Evolutionary conservation across 2,329 filamentous ascomycete genomes (phyloP), one percentile per base, ranked within the genome.

Genomic region (Penicillium verrucosum): DNA sequence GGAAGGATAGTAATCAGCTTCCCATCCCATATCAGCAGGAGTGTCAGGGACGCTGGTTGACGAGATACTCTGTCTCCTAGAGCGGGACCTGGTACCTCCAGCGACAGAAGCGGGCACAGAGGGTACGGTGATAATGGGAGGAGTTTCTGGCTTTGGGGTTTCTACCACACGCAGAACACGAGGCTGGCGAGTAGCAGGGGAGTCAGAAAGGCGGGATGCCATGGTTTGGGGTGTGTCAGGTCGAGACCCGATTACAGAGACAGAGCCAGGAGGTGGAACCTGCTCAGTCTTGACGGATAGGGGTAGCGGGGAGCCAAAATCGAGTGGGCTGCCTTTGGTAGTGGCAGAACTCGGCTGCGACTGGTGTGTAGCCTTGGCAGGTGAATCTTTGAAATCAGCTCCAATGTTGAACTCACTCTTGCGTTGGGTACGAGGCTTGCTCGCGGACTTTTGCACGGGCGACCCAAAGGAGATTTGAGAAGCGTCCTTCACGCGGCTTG

Each of bases 31-130:
- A 50, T 86, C 83, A 52, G 80, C 84, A 12, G 85, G 84, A 1
- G 85, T 87, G 16, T 82, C 83, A 14, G 85, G 83, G n/a, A 77
- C 73, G 59, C 84, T 83, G 48, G 80, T 73, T 1, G 84, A 85
- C 8, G 83, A 81, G 12, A 86, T 71, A 57, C 73, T 78, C 36
- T 71, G 70, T 45, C 67, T 65, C 41, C 73, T 64, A 10, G 72
- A 73, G 29, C 71, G 67, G 2, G 59, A 65, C 66, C 71, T 75
- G 30, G 54, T 58, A 30, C 67, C 64, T 2, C 68, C 65, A 4
- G 69, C 63, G 11, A 70, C 53, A 34, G 73, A 70, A 5, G 70
- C 66, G 2, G 53, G n/a, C 4, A 70, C 58, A 6, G 73, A 72
- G n/a, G 70, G 68, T 25, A 66, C 67, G 12, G 71, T 68, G 37